phyloP scores from a whole-genome alignment of 176 grass and related monocot species.

The Lolium perenne region DNA sequence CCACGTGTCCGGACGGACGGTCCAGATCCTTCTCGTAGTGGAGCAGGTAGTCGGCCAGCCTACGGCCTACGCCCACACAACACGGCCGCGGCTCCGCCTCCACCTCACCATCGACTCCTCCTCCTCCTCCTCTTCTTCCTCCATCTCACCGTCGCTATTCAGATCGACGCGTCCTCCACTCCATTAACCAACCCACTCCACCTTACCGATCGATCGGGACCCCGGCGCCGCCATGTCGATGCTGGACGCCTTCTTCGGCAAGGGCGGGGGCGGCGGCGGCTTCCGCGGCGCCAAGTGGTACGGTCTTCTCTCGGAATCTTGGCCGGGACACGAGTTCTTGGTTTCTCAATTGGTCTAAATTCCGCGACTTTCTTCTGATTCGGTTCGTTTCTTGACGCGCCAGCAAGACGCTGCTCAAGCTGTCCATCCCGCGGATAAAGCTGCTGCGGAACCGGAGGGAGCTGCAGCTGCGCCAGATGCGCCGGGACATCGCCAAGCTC shows the following conservation, averaged over 20 bases:
- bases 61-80: conserved; percentile 1
- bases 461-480: conserved; percentile 98
- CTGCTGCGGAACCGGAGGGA: conserved; percentile 93
- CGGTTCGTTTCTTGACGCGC: not conserved
- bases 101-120: not conserved
- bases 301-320: not conserved
- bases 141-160: not conserved
- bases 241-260: conserved; percentile 91
- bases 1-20: not conserved
- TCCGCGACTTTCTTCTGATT: not conserved
- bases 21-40: not conserved
- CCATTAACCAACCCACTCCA: not conserved
- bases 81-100: conserved; percentile 12
- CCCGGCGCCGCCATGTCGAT: conserved; percentile 72
- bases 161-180: conserved; percentile 28
- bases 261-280: conserved; percentile 55
- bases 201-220: not conserved
- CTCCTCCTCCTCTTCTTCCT: not conserved
- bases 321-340: not conserved
- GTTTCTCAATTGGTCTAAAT: not conserved
- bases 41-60: conserved; percentile 20
- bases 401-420: conserved; percentile 97
- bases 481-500: conserved; percentile 94
- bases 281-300: conserved; percentile 92
- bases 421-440: conserved; percentile 96